phyloP scores from a whole-genome alignment of 805 yeast species.

The Starmerella floricola region DNA sequence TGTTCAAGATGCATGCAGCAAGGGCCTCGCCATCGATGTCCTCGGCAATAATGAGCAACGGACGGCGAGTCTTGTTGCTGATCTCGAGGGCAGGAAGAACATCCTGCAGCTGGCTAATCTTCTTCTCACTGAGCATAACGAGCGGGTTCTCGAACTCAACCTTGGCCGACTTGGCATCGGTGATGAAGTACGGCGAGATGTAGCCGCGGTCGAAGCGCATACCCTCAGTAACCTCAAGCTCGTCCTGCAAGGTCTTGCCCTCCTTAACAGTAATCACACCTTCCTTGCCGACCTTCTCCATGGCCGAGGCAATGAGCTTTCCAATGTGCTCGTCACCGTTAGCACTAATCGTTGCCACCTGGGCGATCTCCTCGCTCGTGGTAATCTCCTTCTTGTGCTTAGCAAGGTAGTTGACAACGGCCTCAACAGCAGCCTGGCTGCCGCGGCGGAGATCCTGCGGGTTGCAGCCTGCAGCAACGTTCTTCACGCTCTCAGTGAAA shows the following conservation, averaged over 20 bases:
- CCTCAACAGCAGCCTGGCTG: conserved; percentile 91
- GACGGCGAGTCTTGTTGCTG: conserved; percentile 87
- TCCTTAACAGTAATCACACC: conserved; percentile 97
- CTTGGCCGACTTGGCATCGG: conserved; percentile 82
- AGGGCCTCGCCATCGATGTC: conserved; percentile 96
- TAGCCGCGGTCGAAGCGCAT: conserved; percentile 97
- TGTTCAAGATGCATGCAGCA: conserved; percentile 94
- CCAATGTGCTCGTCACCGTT: conserved; percentile 94
- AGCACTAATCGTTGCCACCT: conserved; percentile 95
- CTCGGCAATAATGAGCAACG: conserved; percentile 85
- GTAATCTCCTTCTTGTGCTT: conserved; percentile 84
- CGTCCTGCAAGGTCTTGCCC: conserved; percentile 94
- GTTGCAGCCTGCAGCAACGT: conserved; percentile 97
- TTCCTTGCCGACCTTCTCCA: conserved; percentile 98
- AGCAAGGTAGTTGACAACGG: conserved; percentile 74
- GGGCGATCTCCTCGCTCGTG: conserved; percentile 88
- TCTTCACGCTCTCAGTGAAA: conserved; percentile 87
- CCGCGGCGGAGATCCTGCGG: conserved; percentile 98
- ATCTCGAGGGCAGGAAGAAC: conserved; percentile 85
- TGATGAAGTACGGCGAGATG: conserved; percentile 92
- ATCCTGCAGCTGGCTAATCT: conserved; percentile 79
- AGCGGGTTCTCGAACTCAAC: conserved; percentile 93
- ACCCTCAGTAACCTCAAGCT: conserved; percentile 94
- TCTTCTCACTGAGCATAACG: conserved; percentile 79
- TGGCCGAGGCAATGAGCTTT: conserved; percentile 78